Evolutionary conservation across 2,329 filamentous ascomycete genomes (phyloP), one percentile per base, ranked within the genome.

Genomic region (Pseudonectria buxi): DNA sequence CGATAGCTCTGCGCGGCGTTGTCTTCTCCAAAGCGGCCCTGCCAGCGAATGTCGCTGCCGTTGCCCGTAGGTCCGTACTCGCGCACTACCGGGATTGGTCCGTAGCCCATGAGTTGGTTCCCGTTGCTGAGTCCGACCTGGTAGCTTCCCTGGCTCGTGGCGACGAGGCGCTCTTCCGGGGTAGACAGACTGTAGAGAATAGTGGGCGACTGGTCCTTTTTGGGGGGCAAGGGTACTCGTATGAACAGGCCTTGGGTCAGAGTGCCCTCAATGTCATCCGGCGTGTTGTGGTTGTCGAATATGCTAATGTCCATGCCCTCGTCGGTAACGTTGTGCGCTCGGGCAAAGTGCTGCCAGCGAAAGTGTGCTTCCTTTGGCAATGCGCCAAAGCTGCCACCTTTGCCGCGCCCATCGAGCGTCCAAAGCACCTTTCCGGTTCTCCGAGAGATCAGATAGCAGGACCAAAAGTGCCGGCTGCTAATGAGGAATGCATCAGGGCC

Each of bases 331-430:
- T 48, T 45, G 6, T 50, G 42, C 11, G 53, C 51, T 0, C 55
- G 56, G 10, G 56, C 59, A 13, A 62, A 49, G 32, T 61, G 61
- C 40, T 62, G 57, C 44, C 59, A 63, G 6, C 50, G 51, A 40
- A 63, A 63, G 13, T 47, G 46, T 7, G 49, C 55, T n/a, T 57
- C 33, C 5, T 41, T 14, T 1, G 49, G 48, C 5, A 54, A 6
- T 4, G 37, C 22, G 2, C 48, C 48, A 30, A 57, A 55, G 22
- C 34, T 33, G 10, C 51, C 51, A 3, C 45, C 49, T n/a, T 44
- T 47, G 4, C 43, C 47, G 12, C 46, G 41, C 0, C 51, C 52
- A 30, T 44, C 44, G 14, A 55, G n/a, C 26, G 48, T 43, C 52
- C 52, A 55, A 13, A 51, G 30, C 0, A 54, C 31, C n/a, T 32